Evolutionary conservation across 2,329 filamentous ascomycete species (phyloP), one percentile per base, ranked within the genome.

Genomic region (Geosmithia morbida): DNA sequence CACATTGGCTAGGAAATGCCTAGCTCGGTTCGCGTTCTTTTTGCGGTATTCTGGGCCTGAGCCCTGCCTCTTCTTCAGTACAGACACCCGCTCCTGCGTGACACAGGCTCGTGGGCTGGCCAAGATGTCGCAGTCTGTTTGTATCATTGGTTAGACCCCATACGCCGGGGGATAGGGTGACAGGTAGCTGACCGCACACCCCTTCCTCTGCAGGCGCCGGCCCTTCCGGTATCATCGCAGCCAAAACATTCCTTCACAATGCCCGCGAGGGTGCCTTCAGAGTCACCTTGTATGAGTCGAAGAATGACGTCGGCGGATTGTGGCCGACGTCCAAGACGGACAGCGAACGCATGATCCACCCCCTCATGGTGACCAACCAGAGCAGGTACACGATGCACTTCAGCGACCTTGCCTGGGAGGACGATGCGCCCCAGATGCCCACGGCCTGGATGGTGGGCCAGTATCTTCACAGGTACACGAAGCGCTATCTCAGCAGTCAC

Each of bases 341-440:
- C 47, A 53, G 51, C n/a, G 63, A 54, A 1, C 70, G 75, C 2
- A 64, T 76, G 40, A 64, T 83, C 16, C 77, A 83, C 51, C 83
- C 82, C 8, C 71, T 83, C 46, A 84, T 85, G 70, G 69, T 76
- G 16, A 77, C 77, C 3, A 94, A 94, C 59, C 77, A 89, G 56
- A 88, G 83, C 64, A 75, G 75, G 43, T 86, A 87, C 61, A 87
- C 85, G 0, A 79, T 92, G 52, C 74, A 77, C 54, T 82, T 82
- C 55, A 79, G 76, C 52, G 87, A 90, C 58, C 61, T 87, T 20
- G 74, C 83, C 6, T 94, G 86, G 86, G 69, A 74, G 2, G 64
- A 70, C 5, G 63, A 62, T 3, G 63, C 69, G 1, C 79, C 82
- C 1, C 71, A 83, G 60, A 81, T 92, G 44, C 87, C 87, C 1